phyloP scores from a whole-genome alignment of 306 rosid genomes.

The Crataegus laevigata region DNA sequence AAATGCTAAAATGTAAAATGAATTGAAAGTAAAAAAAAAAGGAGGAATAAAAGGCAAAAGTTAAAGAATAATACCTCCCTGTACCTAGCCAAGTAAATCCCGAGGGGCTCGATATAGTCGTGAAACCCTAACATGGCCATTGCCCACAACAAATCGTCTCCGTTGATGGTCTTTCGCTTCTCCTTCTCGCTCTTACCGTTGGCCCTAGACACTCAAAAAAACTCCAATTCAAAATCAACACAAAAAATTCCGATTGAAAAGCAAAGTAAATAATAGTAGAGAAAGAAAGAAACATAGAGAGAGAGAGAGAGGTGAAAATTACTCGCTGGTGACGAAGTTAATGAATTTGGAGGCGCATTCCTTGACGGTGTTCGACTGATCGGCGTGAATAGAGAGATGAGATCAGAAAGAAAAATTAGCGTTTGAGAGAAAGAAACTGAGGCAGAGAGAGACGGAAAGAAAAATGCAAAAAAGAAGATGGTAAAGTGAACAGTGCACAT shows the following conservation, averaged over 20 bases:
- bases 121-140: conserved; percentile 87
- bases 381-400: no score
- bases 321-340: conserved; percentile 95
- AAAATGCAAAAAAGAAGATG: no score
- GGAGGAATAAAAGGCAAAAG: neutral
- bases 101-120: conserved; percentile 80
- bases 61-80: conserved; percentile 48
- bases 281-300: neutral
- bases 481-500: no score
- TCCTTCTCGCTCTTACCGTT: conserved; percentile 90
- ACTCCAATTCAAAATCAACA: neutral
- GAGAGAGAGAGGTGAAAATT: neutral
- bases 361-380: conserved; percentile 41
- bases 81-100: conserved; percentile 72
- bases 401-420: no score
- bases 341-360: conserved; percentile 88
- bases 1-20: neutral
- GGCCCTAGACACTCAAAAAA: conserved; percentile 40
- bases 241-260: neutral
- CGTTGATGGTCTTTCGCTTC: conserved; percentile 90
- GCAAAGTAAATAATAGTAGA: neutral
- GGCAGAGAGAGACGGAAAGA: no score
- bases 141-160: conserved; percentile 90
- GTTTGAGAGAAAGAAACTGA: no score
- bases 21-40: no score